Evolutionary conservation across 1,139 yeast genomes (phyloP), one percentile per base, ranked within the genome.

Genomic region (Meyerozyma athensensis): DNA sequence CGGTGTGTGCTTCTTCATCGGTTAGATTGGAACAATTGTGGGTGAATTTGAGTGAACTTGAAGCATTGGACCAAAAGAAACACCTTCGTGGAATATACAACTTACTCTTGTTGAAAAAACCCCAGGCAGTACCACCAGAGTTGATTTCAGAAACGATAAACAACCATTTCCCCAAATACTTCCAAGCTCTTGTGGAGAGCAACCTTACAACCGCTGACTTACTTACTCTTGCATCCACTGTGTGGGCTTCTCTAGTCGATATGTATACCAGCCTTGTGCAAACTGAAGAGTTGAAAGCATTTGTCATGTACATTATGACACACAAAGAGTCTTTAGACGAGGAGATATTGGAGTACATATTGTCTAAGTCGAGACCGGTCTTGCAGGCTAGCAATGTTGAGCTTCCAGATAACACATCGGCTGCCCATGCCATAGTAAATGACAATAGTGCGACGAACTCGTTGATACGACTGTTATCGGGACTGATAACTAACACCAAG

Each of bases 21-120:
- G 45, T 39, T 9, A 43, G 48, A 12, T 39, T 46, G 16, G 36
- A 40, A 13, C 37, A 39, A 17, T 49, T 54, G 37, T 53, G 54
- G 48, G 31, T 35, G 17, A 26, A 43, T 21, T 41, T 54, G 28
- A 38, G 41, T 8, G 41, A 43, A n/a, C 34, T 48, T 23, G 33
- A 43, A 10, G 35, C 33, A 4, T 33, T 26, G 7, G 36, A 39
- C 18, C 58, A 54, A 38, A 33, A 41, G 9, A 36, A 38, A 12
- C 52, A 51, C 42, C 34, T 54, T 14, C 35, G 40, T 23, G 37
- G 34, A 14, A 39, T 35, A 34, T 44, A 31, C 18, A 30, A 20
- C 13, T 14, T 28, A 14, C 19, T 28, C 7, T 9, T 28, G 2
- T 28, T 28, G 21, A 28, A 28, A 16, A 28, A 28, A 17, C 32